Evolutionary conservation across 306 rosid genomes (phyloP).

Genomic region (Ormosia semicastrata): DNA sequence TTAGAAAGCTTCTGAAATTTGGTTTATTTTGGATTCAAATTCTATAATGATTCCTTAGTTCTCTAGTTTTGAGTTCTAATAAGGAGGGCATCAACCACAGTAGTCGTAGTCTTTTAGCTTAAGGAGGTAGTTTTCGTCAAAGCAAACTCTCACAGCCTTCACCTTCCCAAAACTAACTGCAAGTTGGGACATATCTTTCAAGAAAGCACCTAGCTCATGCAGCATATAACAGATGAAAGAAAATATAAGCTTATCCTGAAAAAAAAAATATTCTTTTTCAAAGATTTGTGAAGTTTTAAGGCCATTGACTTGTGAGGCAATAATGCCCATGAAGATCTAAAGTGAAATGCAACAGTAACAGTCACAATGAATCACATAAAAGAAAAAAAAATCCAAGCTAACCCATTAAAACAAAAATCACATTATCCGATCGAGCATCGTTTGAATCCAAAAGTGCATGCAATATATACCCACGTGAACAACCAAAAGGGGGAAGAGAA

Average conservation of each 20-base stretch:
- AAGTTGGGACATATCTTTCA: neutral
- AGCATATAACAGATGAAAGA: neutral
- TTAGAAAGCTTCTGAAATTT: neutral
- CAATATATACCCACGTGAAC: too few relatives aligned
- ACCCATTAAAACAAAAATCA: neutral
- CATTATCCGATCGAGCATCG: neutral
- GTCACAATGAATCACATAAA: neutral
- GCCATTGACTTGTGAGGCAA: neutral
- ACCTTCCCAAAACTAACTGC: neutral
- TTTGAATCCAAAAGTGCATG: too few relatives aligned
- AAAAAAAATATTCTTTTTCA: neutral
- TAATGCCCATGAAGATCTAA: neutral
- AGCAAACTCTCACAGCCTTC: neutral
- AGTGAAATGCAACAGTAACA: neutral
- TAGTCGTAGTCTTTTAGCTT: neutral
- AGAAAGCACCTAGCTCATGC: neutral
- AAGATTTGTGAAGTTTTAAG: neutral
- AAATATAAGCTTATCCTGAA: neutral
- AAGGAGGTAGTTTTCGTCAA: neutral
- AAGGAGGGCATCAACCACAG: neutral
- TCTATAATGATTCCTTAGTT: neutral
- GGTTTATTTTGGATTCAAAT: neutral
- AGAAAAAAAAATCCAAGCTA: neutral
- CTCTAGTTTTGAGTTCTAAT: neutral
- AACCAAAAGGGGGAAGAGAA: neutral